Conservation (phyloP, 768 basidiomycete genomes). For the Xanthoconium purpureum region DNA sequence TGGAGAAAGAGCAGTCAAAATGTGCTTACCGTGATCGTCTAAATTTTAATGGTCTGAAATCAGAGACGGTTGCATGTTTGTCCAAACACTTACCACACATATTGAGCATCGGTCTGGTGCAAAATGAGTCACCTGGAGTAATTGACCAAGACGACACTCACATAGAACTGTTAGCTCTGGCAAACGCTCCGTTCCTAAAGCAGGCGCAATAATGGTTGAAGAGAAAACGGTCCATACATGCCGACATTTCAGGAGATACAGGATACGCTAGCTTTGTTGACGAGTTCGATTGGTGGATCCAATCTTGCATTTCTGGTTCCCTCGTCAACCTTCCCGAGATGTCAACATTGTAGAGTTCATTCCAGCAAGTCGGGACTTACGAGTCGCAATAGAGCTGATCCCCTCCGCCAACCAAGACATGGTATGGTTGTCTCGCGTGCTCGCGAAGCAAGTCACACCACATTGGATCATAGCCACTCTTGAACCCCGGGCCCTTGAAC, state of each 20-base stretch:
- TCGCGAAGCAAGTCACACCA: constrained; percentile 90
- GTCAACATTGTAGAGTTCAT: background rate
- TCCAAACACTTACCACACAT: constrained; percentile 61
- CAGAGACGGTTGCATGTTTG: background rate
- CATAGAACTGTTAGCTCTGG: constrained; percentile 87
- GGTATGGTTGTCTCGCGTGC: constrained; percentile 79
- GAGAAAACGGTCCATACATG: constrained; percentile 81
- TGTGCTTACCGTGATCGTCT: constrained; percentile 75
- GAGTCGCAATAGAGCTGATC: constrained; percentile 89
- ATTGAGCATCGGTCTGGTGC: constrained; percentile 79
- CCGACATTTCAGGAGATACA: constrained; percentile 67
- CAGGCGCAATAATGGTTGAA: constrained; percentile 89
- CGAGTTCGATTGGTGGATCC: constrained; percentile 63
- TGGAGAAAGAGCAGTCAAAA: background rate
- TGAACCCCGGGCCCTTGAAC: constrained; percentile 78
- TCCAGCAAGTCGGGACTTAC: constrained; percentile 36
- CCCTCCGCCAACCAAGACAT: constrained; percentile 90
- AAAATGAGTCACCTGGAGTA: background rate
- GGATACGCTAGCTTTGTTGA: constrained; percentile 56
- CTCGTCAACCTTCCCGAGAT: constrained; percentile 56
- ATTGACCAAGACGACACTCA: constrained; percentile 36
- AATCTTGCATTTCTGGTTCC: constrained; percentile 86
- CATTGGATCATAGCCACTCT: constrained; percentile 81
- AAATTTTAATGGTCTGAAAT: background rate
- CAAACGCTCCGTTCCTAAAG: constrained; percentile 88